Evolutionary conservation across 83 land plant species (phyloP).

Genomic region (Larix sibirica): DNA sequence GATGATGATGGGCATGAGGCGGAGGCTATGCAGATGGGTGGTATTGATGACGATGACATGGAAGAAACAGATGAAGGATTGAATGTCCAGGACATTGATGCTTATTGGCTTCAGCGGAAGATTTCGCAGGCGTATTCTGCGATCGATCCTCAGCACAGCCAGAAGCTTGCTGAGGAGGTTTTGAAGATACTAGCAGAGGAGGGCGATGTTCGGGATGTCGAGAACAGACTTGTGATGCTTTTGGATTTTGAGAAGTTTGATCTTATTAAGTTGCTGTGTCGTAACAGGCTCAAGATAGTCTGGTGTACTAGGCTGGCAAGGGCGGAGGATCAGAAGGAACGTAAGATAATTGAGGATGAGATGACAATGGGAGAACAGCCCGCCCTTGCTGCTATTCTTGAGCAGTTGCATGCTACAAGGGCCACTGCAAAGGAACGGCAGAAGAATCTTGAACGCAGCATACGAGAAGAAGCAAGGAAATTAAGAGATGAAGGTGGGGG

Average conservation of each 20-base stretch:
- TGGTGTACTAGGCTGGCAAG: slow-evolving; percentile 96
- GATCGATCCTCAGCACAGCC: slow-evolving; percentile 90
- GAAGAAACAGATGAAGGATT: slow-evolving; percentile 78
- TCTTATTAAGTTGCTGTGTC: slow-evolving; percentile 75
- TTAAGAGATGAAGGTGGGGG: slow-evolving; percentile 21
- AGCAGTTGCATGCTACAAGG: slow-evolving; percentile 95
- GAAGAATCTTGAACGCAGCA: slow-evolving; percentile 87
- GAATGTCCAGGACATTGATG: slow-evolving; percentile 95
- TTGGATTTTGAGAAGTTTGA: slow-evolving; percentile 89
- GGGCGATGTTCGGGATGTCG: slow-evolving; percentile 90
- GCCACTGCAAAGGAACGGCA: slow-evolving; percentile 95
- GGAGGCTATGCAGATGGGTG: slow-evolving; percentile 95
- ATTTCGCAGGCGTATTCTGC: slow-evolving; percentile 83
- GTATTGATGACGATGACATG: slow-evolving; percentile 89
- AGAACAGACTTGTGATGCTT: slow-evolving; percentile 68
- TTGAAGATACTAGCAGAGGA: slow-evolving; percentile 52
- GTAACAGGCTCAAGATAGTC: slow-evolving; percentile 85
- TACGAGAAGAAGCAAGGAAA: slow-evolving; percentile 89
- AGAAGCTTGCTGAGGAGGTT: slow-evolving; percentile 86
- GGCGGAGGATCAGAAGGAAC: slow-evolving; percentile 82
- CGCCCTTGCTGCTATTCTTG: slow-evolving; percentile 66
- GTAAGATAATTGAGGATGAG: slow-evolving; percentile 88
- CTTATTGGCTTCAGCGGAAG: slow-evolving; percentile 97
- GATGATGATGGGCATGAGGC: slow-evolving; percentile 60
- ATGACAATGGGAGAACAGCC: slow-evolving; percentile 65